Conservation (phyloP, 768 basidiomycete genomes). For the Psilocybe cubensis region DNA sequence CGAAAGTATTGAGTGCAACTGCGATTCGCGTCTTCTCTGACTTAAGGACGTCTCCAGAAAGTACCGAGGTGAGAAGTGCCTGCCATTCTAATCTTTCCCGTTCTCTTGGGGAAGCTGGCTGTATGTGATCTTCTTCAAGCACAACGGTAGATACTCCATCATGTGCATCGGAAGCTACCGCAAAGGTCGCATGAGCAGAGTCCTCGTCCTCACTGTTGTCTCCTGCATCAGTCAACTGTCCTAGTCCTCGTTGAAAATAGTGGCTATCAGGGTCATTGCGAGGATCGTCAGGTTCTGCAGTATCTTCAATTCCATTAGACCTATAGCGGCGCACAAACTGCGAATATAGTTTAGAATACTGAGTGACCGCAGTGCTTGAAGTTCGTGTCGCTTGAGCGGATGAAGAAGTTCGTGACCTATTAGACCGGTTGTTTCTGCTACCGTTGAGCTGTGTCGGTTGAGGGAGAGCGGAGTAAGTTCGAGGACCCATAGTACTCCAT, state of each 20-base stretch:
- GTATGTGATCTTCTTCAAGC: conserved; percentile 64
- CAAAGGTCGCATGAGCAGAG: conserved; percentile 43
- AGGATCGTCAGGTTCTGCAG: conserved; percentile 60
- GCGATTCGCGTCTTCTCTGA: conserved; percentile 94
- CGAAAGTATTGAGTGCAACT: conserved; percentile 69
- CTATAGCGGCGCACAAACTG: conserved; percentile 82
- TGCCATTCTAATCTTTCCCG: conserved; percentile 93
- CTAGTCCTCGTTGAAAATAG: conserved; percentile 75
- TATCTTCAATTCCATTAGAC: conserved; percentile 51
- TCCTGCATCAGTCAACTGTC: conserved; percentile 66
- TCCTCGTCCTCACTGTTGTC: conserved; percentile 84
- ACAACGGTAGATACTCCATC: conserved; percentile 56
- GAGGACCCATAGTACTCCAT: conserved; percentile 39
- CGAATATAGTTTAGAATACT: conserved; percentile 68
- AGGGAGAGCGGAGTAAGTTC: conserved; percentile 35
- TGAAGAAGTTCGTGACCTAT: conserved; percentile 31
- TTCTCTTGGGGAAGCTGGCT: conserved; percentile 74
- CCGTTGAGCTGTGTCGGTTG: conserved; percentile 33
- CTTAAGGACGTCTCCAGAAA: conserved; percentile 92
- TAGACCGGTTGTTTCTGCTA: conserved; percentile 29
- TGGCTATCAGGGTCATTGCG: conserved; percentile 84
- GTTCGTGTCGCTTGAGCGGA: conserved; percentile 23
- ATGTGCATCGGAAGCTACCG: conserved; percentile 36
- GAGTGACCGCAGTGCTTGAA: conserved; percentile 25
- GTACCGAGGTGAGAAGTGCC: conserved; percentile 90